These are phyloP conservation scores for Rubus idaeus DNA, from an alignment of 306 rosid genomes.

Conservation along the genomic window DNA sequence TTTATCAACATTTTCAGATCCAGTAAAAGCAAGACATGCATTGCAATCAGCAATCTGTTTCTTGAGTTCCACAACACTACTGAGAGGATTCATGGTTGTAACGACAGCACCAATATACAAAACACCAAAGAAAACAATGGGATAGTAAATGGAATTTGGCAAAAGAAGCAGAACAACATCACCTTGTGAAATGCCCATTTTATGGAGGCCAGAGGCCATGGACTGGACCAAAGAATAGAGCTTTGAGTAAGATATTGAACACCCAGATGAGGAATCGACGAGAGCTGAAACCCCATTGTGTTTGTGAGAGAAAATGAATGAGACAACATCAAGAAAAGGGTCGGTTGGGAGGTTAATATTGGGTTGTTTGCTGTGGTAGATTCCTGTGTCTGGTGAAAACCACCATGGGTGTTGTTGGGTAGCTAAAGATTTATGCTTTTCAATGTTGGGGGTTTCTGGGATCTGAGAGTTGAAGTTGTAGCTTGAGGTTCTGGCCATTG, in stretches of 20 bases:
- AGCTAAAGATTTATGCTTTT: not conserved
- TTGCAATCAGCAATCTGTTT: conserved; percentile 50
- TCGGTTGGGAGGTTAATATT: conserved; percentile 45
- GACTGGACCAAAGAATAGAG: conserved; percentile 56
- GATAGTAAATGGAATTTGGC: conserved; percentile 75
- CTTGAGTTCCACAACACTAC: conserved; percentile 54
- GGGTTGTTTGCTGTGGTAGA: conserved; percentile 52
- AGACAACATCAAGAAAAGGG: conserved; percentile 70
- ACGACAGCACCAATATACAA: conserved; percentile 63
- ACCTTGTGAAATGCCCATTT: conserved; percentile 60
- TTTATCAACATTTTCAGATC: conserved; percentile 33
- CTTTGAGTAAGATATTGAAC: conserved; percentile 55
- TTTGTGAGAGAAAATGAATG: conserved; percentile 57
- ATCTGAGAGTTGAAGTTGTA: not conserved
- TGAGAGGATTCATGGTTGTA: conserved; percentile 68
- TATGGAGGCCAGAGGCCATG: conserved; percentile 64
- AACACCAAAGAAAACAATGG: conserved; percentile 54
- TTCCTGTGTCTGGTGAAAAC: conserved; percentile 67
- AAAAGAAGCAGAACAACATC: conserved; percentile 63
- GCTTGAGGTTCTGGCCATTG: conserved; percentile 31
- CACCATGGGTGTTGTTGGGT: conserved; percentile 36
- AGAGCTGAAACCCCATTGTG: conserved; percentile 71
- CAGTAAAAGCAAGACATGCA: conserved; percentile 50
- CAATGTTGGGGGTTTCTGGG: conserved; percentile 10
- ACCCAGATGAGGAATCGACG: conserved; percentile 65